A percentile compares a stretch with the other conserved stretches of the same genome.
phyloP scores from a whole-genome alignment of 2,329 filamentous ascomycete species.

The Simplicillium sp. region DNA sequence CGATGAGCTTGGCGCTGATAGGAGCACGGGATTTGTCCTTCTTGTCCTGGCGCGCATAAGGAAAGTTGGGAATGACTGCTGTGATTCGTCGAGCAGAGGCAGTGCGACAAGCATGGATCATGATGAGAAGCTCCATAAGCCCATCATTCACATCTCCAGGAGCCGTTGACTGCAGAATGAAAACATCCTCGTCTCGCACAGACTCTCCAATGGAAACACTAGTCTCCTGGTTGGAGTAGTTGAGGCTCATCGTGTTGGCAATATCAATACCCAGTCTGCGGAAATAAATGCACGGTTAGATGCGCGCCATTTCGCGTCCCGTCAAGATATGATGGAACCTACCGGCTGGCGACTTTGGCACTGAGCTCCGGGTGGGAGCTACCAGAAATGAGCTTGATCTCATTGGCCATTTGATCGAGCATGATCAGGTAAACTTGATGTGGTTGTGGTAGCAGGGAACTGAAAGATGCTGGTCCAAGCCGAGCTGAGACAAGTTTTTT shows the following conservation, averaged over 20 bases:
- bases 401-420: conserved; percentile 39
- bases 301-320: no score
- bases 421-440: conserved; percentile 12
- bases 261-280: conserved; percentile 65
- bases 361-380: conserved; percentile 39
- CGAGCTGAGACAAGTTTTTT: conserved; percentile 1
- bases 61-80: conserved; percentile 91
- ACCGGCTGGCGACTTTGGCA: conserved; percentile 34
- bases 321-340: conserved; percentile 3
- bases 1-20: conserved; percentile 90
- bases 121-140: conserved; percentile 95
- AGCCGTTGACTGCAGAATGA: conserved; percentile 90
- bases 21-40: conserved; percentile 92
- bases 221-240: conserved; percentile 81
- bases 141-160: conserved; percentile 97
- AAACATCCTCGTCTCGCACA: conserved; percentile 95
- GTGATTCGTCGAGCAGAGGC: conserved; percentile 77
- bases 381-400: conserved; percentile 42
- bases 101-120: conserved; percentile 82
- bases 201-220: conserved; percentile 93
- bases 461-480: background rate
- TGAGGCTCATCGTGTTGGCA: conserved; percentile 69
- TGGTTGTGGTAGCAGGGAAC: background rate
- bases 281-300: conserved; percentile 13
- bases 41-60: conserved; percentile 94